A percentile compares a stretch with the other conserved stretches of the same genome.
Evolutionary conservation across 2,329 filamentous ascomycete species (phyloP).

Genomic region (Alternaria sp.): DNA sequence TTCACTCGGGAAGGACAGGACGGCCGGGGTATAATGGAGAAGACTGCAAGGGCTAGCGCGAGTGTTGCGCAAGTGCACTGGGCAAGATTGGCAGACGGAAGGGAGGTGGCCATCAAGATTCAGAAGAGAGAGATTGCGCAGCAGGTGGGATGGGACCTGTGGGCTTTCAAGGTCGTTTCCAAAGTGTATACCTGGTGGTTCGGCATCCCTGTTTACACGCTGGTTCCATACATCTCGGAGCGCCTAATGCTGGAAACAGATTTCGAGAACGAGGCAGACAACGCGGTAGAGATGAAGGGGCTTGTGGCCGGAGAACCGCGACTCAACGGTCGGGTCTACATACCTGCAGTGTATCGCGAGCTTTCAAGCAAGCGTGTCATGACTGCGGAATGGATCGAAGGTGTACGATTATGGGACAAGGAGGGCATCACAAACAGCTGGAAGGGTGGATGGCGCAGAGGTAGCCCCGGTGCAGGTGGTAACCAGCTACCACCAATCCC

Average conservation of each 20-base stretch:
- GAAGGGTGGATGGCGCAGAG: slow-evolving; percentile 76
- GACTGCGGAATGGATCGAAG: slow-evolving; percentile 98
- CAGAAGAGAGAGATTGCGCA: slow-evolving; percentile 93
- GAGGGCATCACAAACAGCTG: slow-evolving; percentile 77
- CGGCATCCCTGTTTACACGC: slow-evolving; percentile 86
- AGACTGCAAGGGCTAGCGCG: slow-evolving; percentile 77
- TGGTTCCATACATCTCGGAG: slow-evolving; percentile 93
- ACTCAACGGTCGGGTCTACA: slow-evolving; percentile 81
- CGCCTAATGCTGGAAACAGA: slow-evolving; percentile 93
- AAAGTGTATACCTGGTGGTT: slow-evolving; percentile 86
- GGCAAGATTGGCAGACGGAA: slow-evolving; percentile 83
- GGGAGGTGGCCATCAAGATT: slow-evolving; percentile 93
- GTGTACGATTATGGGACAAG: slow-evolving; percentile 91
- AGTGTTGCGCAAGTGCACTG: slow-evolving; percentile 98
- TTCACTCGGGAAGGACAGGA: slow-evolving; percentile 66
- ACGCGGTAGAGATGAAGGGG: slow-evolving; percentile 81
- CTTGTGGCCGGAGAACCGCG: slow-evolving; percentile 78
- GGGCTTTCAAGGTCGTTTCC: slow-evolving; percentile 91
- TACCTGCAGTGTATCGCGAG: slow-evolving; percentile 83
- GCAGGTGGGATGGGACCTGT: slow-evolving; percentile 93
- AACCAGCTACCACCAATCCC: slow-evolving; percentile 61
- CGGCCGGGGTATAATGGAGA: slow-evolving; percentile 72
- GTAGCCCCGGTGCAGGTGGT: slow-evolving; percentile 79
- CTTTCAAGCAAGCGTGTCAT: slow-evolving; percentile 83
- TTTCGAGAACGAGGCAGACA: slow-evolving; percentile 89